These are phyloP conservation scores for Russula foetens DNA, from an alignment of 768 basidiomycete genomes.

Conservation along the genomic window DNA sequence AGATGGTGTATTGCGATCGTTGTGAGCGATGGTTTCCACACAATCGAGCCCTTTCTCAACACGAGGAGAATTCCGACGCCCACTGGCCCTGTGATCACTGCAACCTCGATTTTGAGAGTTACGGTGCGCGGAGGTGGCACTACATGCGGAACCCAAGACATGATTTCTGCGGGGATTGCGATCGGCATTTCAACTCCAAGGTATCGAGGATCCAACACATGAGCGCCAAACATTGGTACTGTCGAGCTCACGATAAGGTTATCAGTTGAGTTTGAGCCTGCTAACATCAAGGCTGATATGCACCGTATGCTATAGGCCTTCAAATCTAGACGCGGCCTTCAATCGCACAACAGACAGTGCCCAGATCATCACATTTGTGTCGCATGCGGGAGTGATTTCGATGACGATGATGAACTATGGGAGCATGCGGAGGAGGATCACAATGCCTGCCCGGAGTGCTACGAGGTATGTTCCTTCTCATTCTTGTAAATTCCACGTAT, in stretches of 20 bases:
- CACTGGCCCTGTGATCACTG: conserved; percentile 45
- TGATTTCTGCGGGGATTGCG: not conserved
- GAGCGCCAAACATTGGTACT: not conserved
- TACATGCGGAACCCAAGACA: not conserved
- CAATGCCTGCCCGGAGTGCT: not conserved
- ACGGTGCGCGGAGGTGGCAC: not conserved
- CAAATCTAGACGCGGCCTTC: not conserved
- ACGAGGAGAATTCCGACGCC: conserved; percentile 21
- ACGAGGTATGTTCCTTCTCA: too few species aligned
- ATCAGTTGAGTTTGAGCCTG: not conserved
- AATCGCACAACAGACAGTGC: not conserved
- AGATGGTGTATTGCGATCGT: conserved; percentile 2
- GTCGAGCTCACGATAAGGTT: not conserved
- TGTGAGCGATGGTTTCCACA: conserved; percentile 16
- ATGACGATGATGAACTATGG: too few species aligned
- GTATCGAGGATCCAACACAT: not conserved
- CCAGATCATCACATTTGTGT: too few species aligned
- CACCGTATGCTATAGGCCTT: not conserved
- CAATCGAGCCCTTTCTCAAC: conserved; percentile 23
- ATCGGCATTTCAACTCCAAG: not conserved
- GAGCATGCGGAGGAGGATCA: conserved; percentile 2
- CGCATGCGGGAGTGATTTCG: too few species aligned
- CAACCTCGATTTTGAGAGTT: conserved; percentile 34
- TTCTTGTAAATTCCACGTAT: too few species aligned
- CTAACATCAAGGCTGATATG: too few species aligned